Evolutionary conservation across 2,329 filamentous ascomycete species (phyloP).

Genomic region (Onygenales sp.): DNA sequence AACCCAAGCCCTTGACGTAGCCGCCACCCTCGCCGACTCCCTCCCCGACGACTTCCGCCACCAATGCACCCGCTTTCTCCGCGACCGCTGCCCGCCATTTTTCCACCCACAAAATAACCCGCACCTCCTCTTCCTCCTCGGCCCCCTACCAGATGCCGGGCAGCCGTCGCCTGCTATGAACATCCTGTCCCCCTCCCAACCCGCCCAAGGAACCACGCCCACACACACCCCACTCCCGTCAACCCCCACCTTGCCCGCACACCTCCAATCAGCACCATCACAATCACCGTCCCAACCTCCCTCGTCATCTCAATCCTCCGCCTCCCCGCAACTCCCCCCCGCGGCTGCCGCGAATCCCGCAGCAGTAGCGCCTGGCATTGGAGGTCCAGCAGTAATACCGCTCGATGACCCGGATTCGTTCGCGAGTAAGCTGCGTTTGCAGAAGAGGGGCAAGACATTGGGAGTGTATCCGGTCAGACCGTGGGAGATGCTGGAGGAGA

Average conservation of each 20-base stretch:
- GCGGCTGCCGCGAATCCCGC: not conserved
- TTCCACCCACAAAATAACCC: conserved; percentile 29
- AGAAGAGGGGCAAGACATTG: conserved; percentile 25
- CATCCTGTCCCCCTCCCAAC: conserved; percentile 5
- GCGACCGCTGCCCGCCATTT: conserved; percentile 32
- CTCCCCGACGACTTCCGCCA: conserved; percentile 35
- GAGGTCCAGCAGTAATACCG: conserved; percentile 6
- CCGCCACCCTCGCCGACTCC: conserved; percentile 34
- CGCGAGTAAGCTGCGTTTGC: conserved; percentile 26
- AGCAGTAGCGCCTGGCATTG: too few species aligned
- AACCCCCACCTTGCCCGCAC: not conserved
- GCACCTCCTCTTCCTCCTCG: conserved; percentile 33
- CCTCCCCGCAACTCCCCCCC: not conserved
- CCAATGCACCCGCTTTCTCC: conserved; percentile 33
- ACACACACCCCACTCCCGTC: not conserved
- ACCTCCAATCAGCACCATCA: not conserved
- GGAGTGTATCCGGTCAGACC: conserved; percentile 28
- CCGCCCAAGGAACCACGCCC: conserved; percentile 1
- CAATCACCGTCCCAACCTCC: too few species aligned
- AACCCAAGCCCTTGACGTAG: conserved; percentile 35
- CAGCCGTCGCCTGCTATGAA: conserved; percentile 3
- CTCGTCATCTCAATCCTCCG: not conserved
- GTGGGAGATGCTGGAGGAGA: conserved; percentile 38
- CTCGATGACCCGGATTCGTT: conserved; percentile 20
- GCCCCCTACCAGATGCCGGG: conserved; percentile 23